phyloP scores from a whole-genome alignment of 2,329 filamentous ascomycete genomes.

The Pyricularia sp. region DNA sequence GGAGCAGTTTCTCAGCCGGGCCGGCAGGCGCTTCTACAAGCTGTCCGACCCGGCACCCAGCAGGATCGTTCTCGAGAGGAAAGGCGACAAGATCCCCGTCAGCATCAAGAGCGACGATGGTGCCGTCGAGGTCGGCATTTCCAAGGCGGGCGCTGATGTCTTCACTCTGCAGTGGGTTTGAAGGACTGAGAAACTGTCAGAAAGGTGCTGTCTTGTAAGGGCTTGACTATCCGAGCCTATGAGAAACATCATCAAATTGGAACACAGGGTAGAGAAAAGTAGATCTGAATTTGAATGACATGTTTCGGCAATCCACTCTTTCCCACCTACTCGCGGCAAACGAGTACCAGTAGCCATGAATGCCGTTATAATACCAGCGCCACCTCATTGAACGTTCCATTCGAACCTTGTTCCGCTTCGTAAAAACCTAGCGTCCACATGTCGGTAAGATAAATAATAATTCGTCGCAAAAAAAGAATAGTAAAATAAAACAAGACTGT shows the following conservation, averaged over 20 bases:
- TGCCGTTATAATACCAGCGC: not conserved
- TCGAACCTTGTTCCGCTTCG: not conserved
- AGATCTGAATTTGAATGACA: not conserved
- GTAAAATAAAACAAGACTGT: not conserved
- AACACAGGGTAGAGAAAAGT: not conserved
- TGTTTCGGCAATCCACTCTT: not conserved
- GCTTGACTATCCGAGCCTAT: not conserved
- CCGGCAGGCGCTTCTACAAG: conserved; percentile 45
- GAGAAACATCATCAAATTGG: not conserved
- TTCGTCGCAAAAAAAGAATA: not conserved
- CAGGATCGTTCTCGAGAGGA: conserved; percentile 28
- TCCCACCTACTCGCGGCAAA: not conserved
- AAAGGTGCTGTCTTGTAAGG: not conserved
- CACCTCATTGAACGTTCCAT: not conserved
- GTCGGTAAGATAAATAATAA: not conserved
- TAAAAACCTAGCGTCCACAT: not conserved
- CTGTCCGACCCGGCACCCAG: conserved; percentile 22
- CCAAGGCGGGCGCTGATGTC: conserved; percentile 28
- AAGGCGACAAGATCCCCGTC: conserved; percentile 27
- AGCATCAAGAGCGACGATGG: conserved; percentile 29
- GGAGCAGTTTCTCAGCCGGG: conserved; percentile 42
- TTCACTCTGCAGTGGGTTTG: conserved; percentile 29
- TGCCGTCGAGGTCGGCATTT: conserved; percentile 32
- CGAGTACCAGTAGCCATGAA: not conserved
- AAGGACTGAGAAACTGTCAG: not conserved